Evolutionary conservation across 306 rosid genomes (phyloP).

Genomic region (Abrus pulchellus): DNA sequence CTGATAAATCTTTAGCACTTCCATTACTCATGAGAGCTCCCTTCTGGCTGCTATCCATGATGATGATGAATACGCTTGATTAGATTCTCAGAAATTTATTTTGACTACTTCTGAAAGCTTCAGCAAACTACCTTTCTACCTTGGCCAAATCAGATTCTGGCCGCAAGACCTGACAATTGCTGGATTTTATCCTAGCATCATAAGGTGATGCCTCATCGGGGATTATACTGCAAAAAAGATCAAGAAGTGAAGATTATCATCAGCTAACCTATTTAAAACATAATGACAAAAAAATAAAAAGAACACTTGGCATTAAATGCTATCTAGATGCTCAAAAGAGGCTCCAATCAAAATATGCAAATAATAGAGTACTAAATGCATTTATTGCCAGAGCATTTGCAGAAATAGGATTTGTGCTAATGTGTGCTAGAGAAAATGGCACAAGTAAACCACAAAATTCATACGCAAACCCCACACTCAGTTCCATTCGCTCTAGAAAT

Average conservation of each 20-base stretch:
- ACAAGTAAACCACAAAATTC: neutral
- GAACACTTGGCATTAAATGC: neutral
- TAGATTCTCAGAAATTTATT: slow-evolving; percentile 42
- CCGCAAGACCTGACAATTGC: slow-evolving; percentile 37
- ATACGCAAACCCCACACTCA: neutral
- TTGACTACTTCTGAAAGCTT: slow-evolving; percentile 42
- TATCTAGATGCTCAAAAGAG: slow-evolving; percentile 27
- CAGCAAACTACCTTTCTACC: slow-evolving; percentile 43
- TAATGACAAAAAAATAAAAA: slow-evolving; percentile 13
- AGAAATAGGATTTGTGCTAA: neutral
- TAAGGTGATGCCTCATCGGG: slow-evolving; percentile 23
- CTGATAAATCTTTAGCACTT: slow-evolving; percentile 51
- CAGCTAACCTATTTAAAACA: neutral
- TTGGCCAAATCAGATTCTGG: slow-evolving; percentile 47
- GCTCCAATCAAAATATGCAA: neutral
- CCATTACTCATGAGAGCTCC: slow-evolving; percentile 65
- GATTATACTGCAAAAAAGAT: neutral
- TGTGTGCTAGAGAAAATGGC: neutral
- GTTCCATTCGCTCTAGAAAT: slow-evolving; percentile 19
- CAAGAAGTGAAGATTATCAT: slow-evolving; percentile 31
- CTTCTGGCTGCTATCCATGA: slow-evolving; percentile 71
- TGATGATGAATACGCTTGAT: slow-evolving; percentile 21
- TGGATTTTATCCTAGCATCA: slow-evolving; percentile 23
- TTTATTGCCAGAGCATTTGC: neutral
- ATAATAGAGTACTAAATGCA: neutral